These are phyloP conservation scores for Daedaleopsis nitida DNA, from an alignment of 768 basidiomycete species.

Conservation along the genomic window DNA sequence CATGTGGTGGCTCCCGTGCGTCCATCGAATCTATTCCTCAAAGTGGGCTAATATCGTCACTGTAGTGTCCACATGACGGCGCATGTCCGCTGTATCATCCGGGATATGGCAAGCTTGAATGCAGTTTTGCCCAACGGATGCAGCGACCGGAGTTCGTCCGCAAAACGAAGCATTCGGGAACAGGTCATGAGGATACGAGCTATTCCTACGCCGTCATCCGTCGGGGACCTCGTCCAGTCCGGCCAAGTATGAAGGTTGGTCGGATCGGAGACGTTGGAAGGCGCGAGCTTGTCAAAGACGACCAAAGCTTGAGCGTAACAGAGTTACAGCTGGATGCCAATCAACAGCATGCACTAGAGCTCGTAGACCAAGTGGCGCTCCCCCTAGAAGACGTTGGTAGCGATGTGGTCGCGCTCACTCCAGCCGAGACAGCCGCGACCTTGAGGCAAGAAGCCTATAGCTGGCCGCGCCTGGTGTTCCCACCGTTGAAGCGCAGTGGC, in stretches of 20 bases:
- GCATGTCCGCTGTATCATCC: slow-evolving; percentile 74
- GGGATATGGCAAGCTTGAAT: slow-evolving; percentile 57
- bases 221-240: slow-evolving; percentile 68
- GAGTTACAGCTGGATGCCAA: slow-evolving; percentile 28
- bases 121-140: slow-evolving; percentile 86
- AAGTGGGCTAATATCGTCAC: slow-evolving; percentile 7
- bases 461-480: slow-evolving; percentile 91
- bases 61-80: slow-evolving; percentile 88
- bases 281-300: slow-evolving; percentile 42
- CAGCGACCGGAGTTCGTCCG: slow-evolving; percentile 87
- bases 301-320: slow-evolving; percentile 15
- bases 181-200: slow-evolving; percentile 83
- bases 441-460: slow-evolving; percentile 75
- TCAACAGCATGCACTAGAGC: slow-evolving; percentile 16
- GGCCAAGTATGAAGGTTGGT: slow-evolving; percentile 41
- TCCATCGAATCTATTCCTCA: slow-evolving; percentile 13
- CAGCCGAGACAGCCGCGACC: slow-evolving; percentile 47
- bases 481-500: slow-evolving; percentile 90
- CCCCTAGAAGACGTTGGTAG: background rate
- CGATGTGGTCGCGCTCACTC: slow-evolving; percentile 12
- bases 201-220: slow-evolving; percentile 92
- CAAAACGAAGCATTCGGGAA: slow-evolving; percentile 81
- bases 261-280: slow-evolving; percentile 56
- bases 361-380: background rate
- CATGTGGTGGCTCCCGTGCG: slow-evolving; percentile 90